A percentile compares a stretch with the other conserved stretches of the same genome.
Evolutionary conservation across 1,139 yeast genomes (phyloP).

Genomic region (Candida frijolesensis): DNA sequence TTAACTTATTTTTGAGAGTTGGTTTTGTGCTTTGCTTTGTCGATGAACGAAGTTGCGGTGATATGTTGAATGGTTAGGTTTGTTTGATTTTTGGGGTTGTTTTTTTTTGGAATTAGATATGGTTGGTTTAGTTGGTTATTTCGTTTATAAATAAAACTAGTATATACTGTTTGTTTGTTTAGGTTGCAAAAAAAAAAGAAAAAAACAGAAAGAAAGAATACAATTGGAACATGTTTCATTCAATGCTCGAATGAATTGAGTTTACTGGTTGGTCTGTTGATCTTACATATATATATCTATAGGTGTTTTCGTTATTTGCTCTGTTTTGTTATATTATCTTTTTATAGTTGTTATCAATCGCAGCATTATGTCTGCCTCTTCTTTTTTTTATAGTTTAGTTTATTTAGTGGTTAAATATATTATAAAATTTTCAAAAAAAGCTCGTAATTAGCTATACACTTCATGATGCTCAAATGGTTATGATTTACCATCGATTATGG

Average conservation of each 20-base stretch:
- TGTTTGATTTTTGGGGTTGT: not conserved
- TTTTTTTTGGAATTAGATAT: not conserved
- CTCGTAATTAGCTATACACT: too few relatives aligned
- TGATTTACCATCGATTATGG: slow-evolving; percentile 17
- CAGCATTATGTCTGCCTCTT: not conserved
- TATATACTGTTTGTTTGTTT: not conserved
- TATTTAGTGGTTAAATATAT: not conserved
- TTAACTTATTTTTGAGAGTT: not conserved
- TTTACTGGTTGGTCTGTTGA: not conserved
- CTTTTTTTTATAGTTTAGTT: not conserved
- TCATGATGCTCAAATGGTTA: too few relatives aligned
- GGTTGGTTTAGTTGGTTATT: not conserved
- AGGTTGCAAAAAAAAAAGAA: slow-evolving; percentile 1
- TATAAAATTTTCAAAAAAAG: not conserved
- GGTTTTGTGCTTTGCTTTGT: not conserved
- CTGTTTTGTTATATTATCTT: not conserved
- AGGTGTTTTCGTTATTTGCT: not conserved
- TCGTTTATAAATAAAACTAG: not conserved
- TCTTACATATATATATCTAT: not conserved
- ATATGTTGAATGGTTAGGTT: not conserved
- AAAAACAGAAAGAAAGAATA: not conserved
- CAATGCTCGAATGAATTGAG: not conserved
- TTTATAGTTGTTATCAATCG: not conserved
- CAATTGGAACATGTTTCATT: not conserved
- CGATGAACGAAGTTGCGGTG: not conserved